These are phyloP conservation scores for Cryphonectria parasitica DNA, from an alignment of 2,329 filamentous ascomycete genomes.

Conservation along the genomic window DNA sequence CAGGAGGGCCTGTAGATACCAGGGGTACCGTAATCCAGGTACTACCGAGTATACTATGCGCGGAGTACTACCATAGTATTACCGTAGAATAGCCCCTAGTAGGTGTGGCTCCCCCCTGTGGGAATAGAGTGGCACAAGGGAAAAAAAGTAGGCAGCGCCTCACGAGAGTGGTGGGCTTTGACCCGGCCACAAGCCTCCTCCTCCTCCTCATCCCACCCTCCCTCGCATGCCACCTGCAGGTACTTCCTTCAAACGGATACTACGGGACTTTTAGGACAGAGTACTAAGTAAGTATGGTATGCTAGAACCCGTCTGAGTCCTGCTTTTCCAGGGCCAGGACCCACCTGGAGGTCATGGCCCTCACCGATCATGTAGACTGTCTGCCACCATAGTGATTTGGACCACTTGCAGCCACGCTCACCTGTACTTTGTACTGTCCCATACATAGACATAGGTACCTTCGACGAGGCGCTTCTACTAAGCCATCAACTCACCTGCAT, in stretches of 20 bases:
- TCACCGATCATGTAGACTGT: background rate
- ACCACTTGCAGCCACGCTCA: background rate
- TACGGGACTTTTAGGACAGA: background rate
- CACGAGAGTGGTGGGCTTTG: conserved; percentile 1
- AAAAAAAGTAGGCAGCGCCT: background rate
- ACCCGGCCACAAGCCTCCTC: conserved; percentile 5
- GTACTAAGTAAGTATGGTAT: background rate
- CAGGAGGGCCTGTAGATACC: background rate
- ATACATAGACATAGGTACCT: too few relatives aligned
- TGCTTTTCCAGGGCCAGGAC: background rate
- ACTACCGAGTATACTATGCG: background rate
- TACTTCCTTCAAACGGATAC: background rate
- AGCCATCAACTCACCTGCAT: background rate
- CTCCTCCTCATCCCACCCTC: background rate
- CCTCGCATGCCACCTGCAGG: conserved; percentile 8
- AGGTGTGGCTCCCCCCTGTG: conserved; percentile 1
- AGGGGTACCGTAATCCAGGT: background rate
- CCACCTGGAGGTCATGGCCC: background rate
- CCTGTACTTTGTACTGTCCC: background rate
- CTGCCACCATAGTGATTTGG: background rate
- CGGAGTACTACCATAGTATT: background rate
- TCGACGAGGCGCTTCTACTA: background rate
- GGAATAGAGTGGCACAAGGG: background rate
- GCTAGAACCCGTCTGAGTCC: background rate
- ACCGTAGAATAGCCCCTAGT: background rate